Conservation (phyloP, 768 basidiomycete genomes). For the Psilocybe tampanensis region DNA sequence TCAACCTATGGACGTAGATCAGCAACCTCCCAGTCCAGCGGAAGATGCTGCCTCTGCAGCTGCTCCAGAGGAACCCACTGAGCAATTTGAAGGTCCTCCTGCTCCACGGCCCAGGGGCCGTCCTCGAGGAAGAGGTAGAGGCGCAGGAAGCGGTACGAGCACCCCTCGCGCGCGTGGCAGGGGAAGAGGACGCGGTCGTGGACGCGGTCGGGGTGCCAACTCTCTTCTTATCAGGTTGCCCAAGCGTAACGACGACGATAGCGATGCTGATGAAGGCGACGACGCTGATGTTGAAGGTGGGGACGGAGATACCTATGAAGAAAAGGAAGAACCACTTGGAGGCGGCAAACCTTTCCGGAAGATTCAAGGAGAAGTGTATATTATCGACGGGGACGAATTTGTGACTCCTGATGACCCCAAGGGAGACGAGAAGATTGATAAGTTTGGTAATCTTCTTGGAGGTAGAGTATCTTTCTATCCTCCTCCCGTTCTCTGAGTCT, state of each 20-base stretch:
- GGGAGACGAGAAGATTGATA: conserved; percentile 92
- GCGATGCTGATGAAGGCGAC: conserved; percentile 19
- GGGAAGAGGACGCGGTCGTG: conserved; percentile 41
- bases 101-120: conserved; percentile 41
- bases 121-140: conserved; percentile 38
- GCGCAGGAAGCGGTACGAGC: conserved; percentile 16
- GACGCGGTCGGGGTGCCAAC: conserved; percentile 36
- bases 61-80: conserved; percentile 37
- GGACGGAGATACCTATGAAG: conserved; percentile 36
- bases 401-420: conserved; percentile 80
- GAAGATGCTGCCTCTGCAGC: conserved; percentile 33
- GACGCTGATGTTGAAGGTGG: conserved; percentile 24
- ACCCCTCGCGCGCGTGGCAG: conserved; percentile 29
- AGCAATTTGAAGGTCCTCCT: conserved; percentile 30
- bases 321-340: conserved; percentile 46
- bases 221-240: conserved; percentile 25
- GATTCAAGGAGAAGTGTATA: conserved; percentile 73
- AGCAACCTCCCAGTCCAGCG: conserved; percentile 33
- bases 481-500: background rate
- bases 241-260: conserved; percentile 39
- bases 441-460: conserved; percentile 78
- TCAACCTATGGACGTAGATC: conserved; percentile 40
- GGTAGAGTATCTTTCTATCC: conserved; percentile 54
- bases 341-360: conserved; percentile 72
- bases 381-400: conserved; percentile 90